These are phyloP conservation scores for Aspergillus oerlinghausenensis DNA, from an alignment of 2,329 filamentous ascomycete species.

Conservation along the genomic window DNA sequence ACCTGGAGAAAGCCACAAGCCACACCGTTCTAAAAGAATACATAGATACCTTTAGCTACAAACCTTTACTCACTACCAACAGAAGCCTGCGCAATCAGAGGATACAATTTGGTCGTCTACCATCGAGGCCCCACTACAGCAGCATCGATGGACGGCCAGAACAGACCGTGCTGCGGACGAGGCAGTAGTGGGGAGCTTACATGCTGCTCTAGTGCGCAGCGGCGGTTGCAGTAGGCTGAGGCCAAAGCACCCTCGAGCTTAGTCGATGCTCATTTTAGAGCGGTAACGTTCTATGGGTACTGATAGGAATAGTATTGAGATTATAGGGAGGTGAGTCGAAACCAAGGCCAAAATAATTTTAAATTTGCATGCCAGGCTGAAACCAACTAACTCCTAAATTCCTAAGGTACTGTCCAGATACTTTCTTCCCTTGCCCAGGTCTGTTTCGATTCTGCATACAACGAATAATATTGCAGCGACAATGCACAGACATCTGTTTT, in stretches of 20 bases:
- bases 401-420: not conserved
- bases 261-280: constrained; percentile 1
- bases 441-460: not conserved
- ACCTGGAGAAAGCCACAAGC: not conserved
- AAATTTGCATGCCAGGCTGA: not conserved
- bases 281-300: not conserved
- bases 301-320: not conserved
- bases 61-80: not conserved
- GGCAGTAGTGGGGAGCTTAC: constrained; percentile 8
- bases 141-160: constrained; percentile 4
- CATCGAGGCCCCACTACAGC: constrained; percentile 2
- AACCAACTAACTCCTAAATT: not conserved
- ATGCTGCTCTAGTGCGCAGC: constrained; percentile 8
- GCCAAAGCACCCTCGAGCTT: constrained; percentile 10
- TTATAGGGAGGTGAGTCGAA: not conserved
- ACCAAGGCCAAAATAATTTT: not conserved
- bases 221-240: constrained; percentile 4
- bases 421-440: not conserved
- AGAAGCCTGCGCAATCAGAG: not conserved
- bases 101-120: not conserved
- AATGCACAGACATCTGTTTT: not conserved
- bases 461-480: not conserved
- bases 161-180: constrained; percentile 8
- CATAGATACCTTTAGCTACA: not conserved
- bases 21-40: not conserved